Conservation (phyloP, 208 protist genomes). For the Wallacemonas rigidus region DNA sequence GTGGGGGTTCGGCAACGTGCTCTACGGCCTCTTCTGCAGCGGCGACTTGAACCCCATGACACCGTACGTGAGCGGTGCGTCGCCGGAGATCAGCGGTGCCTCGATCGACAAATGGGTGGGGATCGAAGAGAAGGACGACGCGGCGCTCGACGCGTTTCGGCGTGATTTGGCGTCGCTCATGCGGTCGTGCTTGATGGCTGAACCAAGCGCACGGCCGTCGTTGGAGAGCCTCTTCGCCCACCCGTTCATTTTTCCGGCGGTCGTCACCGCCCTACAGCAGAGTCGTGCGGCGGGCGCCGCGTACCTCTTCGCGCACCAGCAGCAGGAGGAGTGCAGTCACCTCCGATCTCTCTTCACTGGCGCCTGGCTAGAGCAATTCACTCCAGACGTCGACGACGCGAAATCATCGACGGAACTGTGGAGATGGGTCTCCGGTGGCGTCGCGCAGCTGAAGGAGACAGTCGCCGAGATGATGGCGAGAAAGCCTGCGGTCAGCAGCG, state of each 20-base stretch:
- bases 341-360: slow-evolving; percentile 12
- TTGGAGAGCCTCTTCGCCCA: slow-evolving; percentile 3
- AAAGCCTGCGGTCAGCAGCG: not conserved
- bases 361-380: slow-evolving; percentile 13
- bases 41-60: slow-evolving; percentile 15
- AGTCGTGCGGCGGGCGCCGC: slow-evolving; percentile 1
- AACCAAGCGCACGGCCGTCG: slow-evolving; percentile 5
- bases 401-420: slow-evolving; percentile 1
- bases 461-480: slow-evolving; percentile 4
- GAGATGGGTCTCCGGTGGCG: slow-evolving; percentile 7
- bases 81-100: slow-evolving; percentile 1
- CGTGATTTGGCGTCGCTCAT: not conserved
- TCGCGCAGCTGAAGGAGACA: slow-evolving; percentile 13
- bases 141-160: not conserved
- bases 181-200: not conserved
- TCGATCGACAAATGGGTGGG: slow-evolving; percentile 10
- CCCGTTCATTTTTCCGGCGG: slow-evolving; percentile 13
- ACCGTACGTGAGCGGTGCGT: not conserved
- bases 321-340: not conserved
- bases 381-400: not conserved
- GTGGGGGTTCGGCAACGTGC: slow-evolving; percentile 15
- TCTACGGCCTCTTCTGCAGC: slow-evolving; percentile 15
- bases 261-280: slow-evolving; percentile 4
- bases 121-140: slow-evolving; percentile 4
- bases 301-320: slow-evolving; percentile 11